Base-by-base conservation (phyloP, 495 filamentous ascomycete species). In the Neurospora pannonica region DNA sequence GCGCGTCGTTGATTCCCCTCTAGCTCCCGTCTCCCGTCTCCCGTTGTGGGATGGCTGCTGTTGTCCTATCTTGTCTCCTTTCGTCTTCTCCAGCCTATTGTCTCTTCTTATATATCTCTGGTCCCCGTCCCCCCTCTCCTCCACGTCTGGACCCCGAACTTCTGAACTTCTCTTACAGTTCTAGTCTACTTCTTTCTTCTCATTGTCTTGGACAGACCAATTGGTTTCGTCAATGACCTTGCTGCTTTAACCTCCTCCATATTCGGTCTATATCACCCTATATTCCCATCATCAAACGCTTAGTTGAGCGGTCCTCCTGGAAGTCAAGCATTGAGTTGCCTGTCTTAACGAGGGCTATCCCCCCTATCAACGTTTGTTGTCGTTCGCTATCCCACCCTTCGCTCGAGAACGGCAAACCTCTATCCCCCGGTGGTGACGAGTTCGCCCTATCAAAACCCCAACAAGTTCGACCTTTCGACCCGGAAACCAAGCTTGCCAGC, bases 221-320 rank as follows among this genome's bases (percentile, higher is more conserved):
- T 81, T 77, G 77, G 78, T 79, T 73, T 74, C 67, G 74, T 72
- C 75, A 75, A 85, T 85, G 82, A 81, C 80, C 82, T 84, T 81
- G 78, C 83, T 84, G 83, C 79, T 79, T 82, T 85, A 75, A 76
- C 39, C 31, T 70, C 71, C 39, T 72, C 70, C 76, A 60, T 77
- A 74, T 75, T 43, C 34, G 74, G 72, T 79, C 71, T 78, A 76
- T 75, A 81, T 62, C 71, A 72, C 46, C 74, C 74, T 54, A 39
- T 70, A 72, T 40, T 54, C 39, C 71, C 71, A 38, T 40, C 74
- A 43, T 69, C 75, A 67, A 73, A 78, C 71, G 70, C 75, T 75
- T 13, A 13, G 21, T 24, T 46, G 39, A 70, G 46, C 28, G 54
- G 54, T 67, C 54, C 54, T 67, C 28, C 74, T 46, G 70, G 71